Evolutionary conservation across 768 basidiomycete species (phyloP).

Genomic region (Tephrocybe sp.): DNA sequence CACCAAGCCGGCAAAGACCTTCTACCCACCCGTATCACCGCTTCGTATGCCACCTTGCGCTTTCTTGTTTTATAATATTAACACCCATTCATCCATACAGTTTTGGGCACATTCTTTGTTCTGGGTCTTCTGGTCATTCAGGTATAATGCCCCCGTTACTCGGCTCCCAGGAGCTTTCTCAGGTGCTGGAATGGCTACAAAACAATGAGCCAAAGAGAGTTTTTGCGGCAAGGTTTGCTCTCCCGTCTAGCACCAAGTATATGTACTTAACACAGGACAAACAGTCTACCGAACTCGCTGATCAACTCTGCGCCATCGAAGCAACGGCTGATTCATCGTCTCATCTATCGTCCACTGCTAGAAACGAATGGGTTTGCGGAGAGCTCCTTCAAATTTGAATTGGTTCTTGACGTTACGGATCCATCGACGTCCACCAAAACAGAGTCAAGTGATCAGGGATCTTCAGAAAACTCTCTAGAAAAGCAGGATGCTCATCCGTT

Average conservation of each 20-base stretch:
- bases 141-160: slow-evolving; percentile 48
- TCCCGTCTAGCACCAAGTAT: neutral
- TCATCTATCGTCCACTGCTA: slow-evolving; percentile 43
- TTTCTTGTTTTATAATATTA: neutral
- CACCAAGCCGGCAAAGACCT: neutral
- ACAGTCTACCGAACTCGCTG: slow-evolving; percentile 38
- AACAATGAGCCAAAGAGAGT: slow-evolving; percentile 25
- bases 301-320: slow-evolving; percentile 26
- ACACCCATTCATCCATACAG: slow-evolving; percentile 33
- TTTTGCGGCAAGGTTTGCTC: slow-evolving; percentile 53
- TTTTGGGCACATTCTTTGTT: slow-evolving; percentile 55
- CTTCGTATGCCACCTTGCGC: slow-evolving; percentile 33
- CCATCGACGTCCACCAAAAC: neutral
- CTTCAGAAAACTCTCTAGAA: neutral
- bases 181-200: slow-evolving; percentile 46
- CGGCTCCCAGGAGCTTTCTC: slow-evolving; percentile 36
- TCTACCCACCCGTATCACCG: slow-evolving; percentile 28
- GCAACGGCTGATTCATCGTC: slow-evolving; percentile 40
- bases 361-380: slow-evolving; percentile 13
- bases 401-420: slow-evolving; percentile 24
- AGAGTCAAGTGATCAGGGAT: neutral
- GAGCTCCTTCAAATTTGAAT: slow-evolving; percentile 37
- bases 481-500: neutral
- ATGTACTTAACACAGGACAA: neutral
- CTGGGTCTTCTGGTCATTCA: slow-evolving; percentile 28